These are phyloP conservation scores for Chimonanthus praecox DNA, from an alignment of 164 flowering plant species.

Conservation along the genomic window DNA sequence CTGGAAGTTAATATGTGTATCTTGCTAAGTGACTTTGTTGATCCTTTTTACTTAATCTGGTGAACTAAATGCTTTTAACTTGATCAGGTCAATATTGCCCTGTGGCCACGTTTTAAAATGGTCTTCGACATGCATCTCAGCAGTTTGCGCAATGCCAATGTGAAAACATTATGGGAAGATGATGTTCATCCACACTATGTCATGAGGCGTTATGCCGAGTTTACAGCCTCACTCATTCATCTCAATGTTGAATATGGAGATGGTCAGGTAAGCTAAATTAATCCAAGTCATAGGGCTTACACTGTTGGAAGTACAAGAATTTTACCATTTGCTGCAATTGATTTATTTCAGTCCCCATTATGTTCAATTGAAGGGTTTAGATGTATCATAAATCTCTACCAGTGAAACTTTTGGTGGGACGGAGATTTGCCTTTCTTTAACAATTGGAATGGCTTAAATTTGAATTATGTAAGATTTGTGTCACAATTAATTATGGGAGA, in stretches of 20 bases:
- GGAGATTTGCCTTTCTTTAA: neutral
- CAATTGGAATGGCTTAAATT: no score
- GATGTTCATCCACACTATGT: constrained; percentile 97
- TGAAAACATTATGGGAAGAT: constrained; percentile 93
- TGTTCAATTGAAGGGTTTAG: neutral
- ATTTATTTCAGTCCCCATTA: neutral
- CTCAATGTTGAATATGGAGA: constrained; percentile 94
- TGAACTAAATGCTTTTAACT: constrained; percentile 10
- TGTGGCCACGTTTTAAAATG: constrained; percentile 99
- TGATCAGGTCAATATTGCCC: constrained; percentile 77
- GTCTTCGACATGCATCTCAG: constrained; percentile 95
- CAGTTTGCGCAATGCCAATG: constrained; percentile 86
- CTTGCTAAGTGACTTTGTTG: neutral
- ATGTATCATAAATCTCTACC: neutral
- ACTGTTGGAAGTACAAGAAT: neutral
- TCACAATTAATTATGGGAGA: no score
- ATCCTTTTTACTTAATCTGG: neutral
- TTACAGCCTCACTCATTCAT: constrained; percentile 89
- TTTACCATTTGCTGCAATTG: neutral
- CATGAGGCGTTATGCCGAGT: constrained; percentile 98
- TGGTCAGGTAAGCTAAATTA: constrained; percentile 65
- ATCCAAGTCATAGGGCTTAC: neutral
- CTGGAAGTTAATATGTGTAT: neutral
- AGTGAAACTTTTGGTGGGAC: neutral
- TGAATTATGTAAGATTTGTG: no score